phyloP scores from a whole-genome alignment of 805 yeast species.

The Starmerella bacillaris region DNA sequence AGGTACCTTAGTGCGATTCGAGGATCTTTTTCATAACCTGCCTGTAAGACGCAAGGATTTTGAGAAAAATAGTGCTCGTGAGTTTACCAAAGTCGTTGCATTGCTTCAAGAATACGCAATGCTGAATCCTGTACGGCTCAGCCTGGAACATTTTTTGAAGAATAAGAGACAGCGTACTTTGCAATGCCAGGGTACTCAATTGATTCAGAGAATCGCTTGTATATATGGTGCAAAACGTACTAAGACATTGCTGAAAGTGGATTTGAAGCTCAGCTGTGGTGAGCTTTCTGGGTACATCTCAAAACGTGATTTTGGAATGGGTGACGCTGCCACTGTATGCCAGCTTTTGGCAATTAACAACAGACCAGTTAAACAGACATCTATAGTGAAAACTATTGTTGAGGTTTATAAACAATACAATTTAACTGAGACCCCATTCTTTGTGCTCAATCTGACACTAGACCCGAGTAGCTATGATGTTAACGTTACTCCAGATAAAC shows the following conservation, averaged over 20 bases:
- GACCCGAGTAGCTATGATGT: constrained; percentile 41
- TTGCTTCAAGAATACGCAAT: constrained; percentile 53
- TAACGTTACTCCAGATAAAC: constrained; percentile 83
- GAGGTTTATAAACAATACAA: constrained; percentile 61
- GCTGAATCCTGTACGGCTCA: constrained; percentile 41
- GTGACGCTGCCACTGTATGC: constrained; percentile 52
- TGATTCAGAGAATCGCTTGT: constrained; percentile 38
- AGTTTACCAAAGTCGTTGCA: constrained; percentile 48
- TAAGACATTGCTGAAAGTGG: constrained; percentile 38
- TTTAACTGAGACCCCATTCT: constrained; percentile 52
- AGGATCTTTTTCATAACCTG: constrained; percentile 42
- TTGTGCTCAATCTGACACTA: constrained; percentile 42
- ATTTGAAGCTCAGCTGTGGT: constrained; percentile 18
- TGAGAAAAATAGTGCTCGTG: constrained; percentile 46
- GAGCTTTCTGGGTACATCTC: constrained; percentile 45
- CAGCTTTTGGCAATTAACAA: constrained; percentile 59
- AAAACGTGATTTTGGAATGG: constrained; percentile 60
- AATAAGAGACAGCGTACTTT: constrained; percentile 8
- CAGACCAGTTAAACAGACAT: constrained; percentile 50
- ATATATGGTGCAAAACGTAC: constrained; percentile 55
- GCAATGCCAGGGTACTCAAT: constrained; percentile 31
- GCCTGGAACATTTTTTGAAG: constrained; percentile 34
- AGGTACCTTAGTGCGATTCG: constrained; percentile 52
- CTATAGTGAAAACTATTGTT: constrained; percentile 40
- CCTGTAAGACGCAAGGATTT: constrained; percentile 76